A percentile compares a stretch with the other conserved stretches of the same genome.
Conservation (phyloP, 768 basidiomycete genomes). For the Tylopilus cervinicoccineus region DNA sequence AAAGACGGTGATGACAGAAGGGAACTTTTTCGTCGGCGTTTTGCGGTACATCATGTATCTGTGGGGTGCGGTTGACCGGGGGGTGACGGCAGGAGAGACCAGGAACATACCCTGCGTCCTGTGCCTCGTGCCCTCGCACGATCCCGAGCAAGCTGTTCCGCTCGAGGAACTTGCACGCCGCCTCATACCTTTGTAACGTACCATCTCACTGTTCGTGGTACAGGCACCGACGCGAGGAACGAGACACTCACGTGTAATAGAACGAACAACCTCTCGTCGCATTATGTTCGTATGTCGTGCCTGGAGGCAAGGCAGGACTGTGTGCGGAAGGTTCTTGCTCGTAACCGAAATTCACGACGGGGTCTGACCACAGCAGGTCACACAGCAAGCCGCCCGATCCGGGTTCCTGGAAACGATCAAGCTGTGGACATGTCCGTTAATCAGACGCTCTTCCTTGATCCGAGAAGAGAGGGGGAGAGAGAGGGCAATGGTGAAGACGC, state of each 20-base stretch:
- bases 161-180: slow-evolving; percentile 91
- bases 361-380: slow-evolving; percentile 96
- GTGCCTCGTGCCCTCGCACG: slow-evolving; percentile 96
- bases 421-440: slow-evolving; percentile 39
- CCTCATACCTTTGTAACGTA: slow-evolving; percentile 61
- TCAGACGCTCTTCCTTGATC: slow-evolving; percentile 1
- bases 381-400: slow-evolving; percentile 89
- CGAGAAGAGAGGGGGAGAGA: not conserved
- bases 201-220: slow-evolving; percentile 1
- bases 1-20: slow-evolving; percentile 97
- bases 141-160: slow-evolving; percentile 87
- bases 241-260: slow-evolving; percentile 76
- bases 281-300: slow-evolving; percentile 74
- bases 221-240: not conserved
- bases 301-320: slow-evolving; percentile 50
- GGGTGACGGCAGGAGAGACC: not conserved
- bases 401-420: slow-evolving; percentile 92
- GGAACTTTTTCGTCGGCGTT: slow-evolving; percentile 92
- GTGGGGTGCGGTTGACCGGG: not conserved
- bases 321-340: slow-evolving; percentile 56
- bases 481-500: slow-evolving; percentile 19
- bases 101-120: slow-evolving; percentile 80
- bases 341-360: slow-evolving; percentile 82
- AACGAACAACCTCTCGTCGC: slow-evolving; percentile 86
- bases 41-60: slow-evolving; percentile 94